Conservation (phyloP, 331 rosid species). For the Arachis monticola region DNA sequence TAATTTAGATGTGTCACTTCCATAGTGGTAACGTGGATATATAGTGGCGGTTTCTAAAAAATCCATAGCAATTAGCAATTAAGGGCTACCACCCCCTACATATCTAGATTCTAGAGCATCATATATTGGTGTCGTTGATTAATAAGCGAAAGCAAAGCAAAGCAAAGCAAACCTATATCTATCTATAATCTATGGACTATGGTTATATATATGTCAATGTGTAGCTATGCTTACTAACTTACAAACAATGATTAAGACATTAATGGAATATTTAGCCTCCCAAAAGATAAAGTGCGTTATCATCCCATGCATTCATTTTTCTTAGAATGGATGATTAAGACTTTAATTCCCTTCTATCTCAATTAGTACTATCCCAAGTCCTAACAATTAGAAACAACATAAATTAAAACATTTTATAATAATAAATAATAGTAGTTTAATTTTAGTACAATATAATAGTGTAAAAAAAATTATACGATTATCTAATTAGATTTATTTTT, state of each 20-base stretch:
- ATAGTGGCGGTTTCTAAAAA: constrained; percentile 6
- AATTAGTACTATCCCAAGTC: constrained; percentile 4
- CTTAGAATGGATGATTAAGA: not conserved
- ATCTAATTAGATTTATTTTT: no score
- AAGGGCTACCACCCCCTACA: not conserved
- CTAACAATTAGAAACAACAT: not conserved
- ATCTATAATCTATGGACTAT: no score
- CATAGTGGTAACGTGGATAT: not conserved
- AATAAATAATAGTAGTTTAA: no score
- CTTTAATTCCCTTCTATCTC: constrained; percentile 4
- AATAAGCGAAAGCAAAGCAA: no score
- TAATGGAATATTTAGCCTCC: constrained; percentile 6
- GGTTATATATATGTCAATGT: not conserved
- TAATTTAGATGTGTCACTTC: constrained; percentile 15
- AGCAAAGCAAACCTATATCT: no score
- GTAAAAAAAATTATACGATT: no score
- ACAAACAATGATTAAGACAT: constrained; percentile 17
- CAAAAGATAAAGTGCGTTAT: not conserved
- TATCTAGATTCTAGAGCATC: not conserved
- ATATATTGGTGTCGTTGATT: not conserved
- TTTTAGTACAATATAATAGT: no score
- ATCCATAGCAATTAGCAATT: not conserved
- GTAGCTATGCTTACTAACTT: not conserved
- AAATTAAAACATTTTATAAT: no score
- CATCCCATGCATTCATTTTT: not conserved